Base-by-base conservation (phyloP, 2,329 filamentous ascomycete genomes). In the Amesomyces nigricolor region DNA sequence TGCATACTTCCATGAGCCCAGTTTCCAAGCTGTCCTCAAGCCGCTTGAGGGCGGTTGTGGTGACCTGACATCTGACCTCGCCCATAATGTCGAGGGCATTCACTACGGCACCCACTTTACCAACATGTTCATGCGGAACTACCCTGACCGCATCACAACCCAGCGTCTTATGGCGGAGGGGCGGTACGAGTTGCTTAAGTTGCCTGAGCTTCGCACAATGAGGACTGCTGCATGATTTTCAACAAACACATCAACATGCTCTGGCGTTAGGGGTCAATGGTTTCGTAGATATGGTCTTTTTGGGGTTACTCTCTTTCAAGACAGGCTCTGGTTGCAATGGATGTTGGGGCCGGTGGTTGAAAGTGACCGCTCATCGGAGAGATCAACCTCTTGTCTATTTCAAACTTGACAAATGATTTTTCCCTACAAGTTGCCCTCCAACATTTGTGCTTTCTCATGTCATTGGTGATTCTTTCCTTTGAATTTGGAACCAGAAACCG, bases 31-130 rank as follows among this genome's bases (percentile, higher is more conserved):
- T 1, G 70, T 76, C 9, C 56, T 76, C 13, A 71, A 70, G 61
- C 75, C 76, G 65, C 39, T 78, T 7, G 66, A 67, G 0, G 53
- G 42, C 3, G 71, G 71, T 2, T 74, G 71, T 54, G 63, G 71
- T 7, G 66, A 48, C 22, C 30, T 49, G 65, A 67, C 3, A 65
- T 68, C 49, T 4, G 10, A 42, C 16, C 8, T 10, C 8, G 9
- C 7, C 5, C 26, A n/a, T 2, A 11, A 29, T 1, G 30, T 26
- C 5, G 68, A 72, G n/a, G 72, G 74, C 3, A 72, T 78, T 6
- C 74, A 78, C 61, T 78, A 78, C 59, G 75, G 76, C n/a, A 77
- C 71, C 0, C 75, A 78, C 61, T 78, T 78, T 56, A 79, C 75
- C 37, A 74, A 77, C 53, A 78, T 78, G 75, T 77, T 72, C 55